These are phyloP conservation scores for Sporothrix brasiliensis DNA, from an alignment of 2,329 filamentous ascomycete genomes.

Conservation along the genomic window DNA sequence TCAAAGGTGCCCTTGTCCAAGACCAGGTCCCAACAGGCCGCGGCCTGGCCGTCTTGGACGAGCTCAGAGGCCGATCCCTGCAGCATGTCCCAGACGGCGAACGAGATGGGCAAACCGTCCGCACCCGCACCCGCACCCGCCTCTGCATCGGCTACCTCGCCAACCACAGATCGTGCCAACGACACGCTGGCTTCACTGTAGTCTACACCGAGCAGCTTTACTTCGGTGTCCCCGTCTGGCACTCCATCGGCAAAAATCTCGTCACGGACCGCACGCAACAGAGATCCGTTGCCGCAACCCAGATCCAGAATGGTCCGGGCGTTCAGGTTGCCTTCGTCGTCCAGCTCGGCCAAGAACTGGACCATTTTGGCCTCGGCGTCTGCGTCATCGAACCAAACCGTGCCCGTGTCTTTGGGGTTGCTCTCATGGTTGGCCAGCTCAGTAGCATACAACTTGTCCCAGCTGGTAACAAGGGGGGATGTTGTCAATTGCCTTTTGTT, in stretches of 20 bases:
- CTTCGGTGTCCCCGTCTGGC: constrained; percentile 73
- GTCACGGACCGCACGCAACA: constrained; percentile 79
- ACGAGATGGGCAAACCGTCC: constrained; percentile 43
- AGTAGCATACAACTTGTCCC: constrained; percentile 72
- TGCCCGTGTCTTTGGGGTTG: constrained; percentile 79
- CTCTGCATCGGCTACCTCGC: constrained; percentile 34
- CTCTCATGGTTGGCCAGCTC: constrained; percentile 72
- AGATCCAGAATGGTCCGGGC: constrained; percentile 74
- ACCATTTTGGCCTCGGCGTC: constrained; percentile 82
- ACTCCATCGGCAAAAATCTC: constrained; percentile 47
- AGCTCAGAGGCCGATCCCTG: constrained; percentile 38
- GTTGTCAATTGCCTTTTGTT: background rate
- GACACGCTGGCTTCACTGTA: constrained; percentile 76
- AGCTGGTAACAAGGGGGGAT: constrained; percentile 52
- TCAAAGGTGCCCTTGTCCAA: constrained; percentile 99
- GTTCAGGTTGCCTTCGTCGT: constrained; percentile 39
- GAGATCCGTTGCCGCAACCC: constrained; percentile 90
- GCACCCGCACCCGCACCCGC: background rate
- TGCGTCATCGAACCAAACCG: constrained; percentile 95
- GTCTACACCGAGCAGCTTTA: constrained; percentile 83
- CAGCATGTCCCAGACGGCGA: constrained; percentile 67
- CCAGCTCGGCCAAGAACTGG: constrained; percentile 58
- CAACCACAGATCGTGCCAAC: constrained; percentile 69
- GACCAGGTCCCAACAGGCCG: constrained; percentile 77
- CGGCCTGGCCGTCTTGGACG: background rate